Base-by-base conservation (phyloP, 345 rosid species). In the Salix dunnii region DNA sequence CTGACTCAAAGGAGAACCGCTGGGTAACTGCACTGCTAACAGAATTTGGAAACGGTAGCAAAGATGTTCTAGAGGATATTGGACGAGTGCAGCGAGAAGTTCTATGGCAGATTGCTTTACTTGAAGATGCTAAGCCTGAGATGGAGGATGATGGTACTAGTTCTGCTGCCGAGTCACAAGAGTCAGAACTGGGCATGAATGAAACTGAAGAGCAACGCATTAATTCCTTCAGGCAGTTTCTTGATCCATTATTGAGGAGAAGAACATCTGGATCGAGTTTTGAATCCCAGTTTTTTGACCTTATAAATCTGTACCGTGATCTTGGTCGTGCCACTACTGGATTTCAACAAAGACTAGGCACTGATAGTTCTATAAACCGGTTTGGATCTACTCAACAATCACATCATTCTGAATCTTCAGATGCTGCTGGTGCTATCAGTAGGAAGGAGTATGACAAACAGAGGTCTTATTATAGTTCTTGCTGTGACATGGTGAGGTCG, bases 271-370 rank as follows among this genome's bases (percentile, higher is more conserved):
- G 93, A 64, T 91, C 90, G 97, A 88, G 88, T 64, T 77, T 90
- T 51, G 97, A 95, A 77, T 91, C 97, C 69, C 97, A 95, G 71
- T 91, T 95, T 86, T 88, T 95, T 89, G 99, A 95, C 81, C 92
- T 95, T 42, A 88, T 95, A 70, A 90, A 89, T 86, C 86, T 95
- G 63, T 95, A 95, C 77, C 92, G 94, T 74, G 97, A 91, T 83
- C 91, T 95, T 80, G 97, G 97, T 25, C 93, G 93, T 70, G 85
- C 94, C 36, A 82, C 88, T 75, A 82, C 89, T 76, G 92, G 96
- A 72, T 85, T 89, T 78, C 96, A 85, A 28, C 96, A 86, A 77
- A 88, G 97, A 79, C 69, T 87, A 68, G 78, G 79, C 67, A 73
- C 78, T 76, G 99, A 89, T 71, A 87, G 86, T 77, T 79, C 87